Conservation (phyloP, 2,329 filamentous ascomycete genomes). For the Stemphylium vesicarium region DNA sequence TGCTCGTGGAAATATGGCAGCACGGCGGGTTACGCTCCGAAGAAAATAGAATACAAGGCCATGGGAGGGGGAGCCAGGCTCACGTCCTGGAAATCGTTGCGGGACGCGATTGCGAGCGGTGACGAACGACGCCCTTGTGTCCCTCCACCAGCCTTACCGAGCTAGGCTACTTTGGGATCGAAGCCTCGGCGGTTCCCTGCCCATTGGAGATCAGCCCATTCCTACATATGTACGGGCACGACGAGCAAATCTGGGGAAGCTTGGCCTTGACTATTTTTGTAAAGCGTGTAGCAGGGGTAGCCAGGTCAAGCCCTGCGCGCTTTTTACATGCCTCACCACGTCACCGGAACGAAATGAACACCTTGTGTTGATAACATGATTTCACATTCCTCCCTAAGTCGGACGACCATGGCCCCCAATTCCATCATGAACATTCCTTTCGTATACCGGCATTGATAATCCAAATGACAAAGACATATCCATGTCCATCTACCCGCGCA, state of each 20-base stretch:
- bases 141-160: constrained; percentile 26
- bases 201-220: not conserved
- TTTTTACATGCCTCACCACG: too few species aligned
- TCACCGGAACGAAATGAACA: constrained; percentile 8
- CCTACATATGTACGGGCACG: not conserved
- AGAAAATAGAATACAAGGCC: constrained; percentile 5
- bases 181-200: constrained; percentile 10
- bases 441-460: constrained; percentile 20
- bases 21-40: not conserved
- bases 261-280: not conserved
- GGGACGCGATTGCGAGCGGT: constrained; percentile 30
- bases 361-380: constrained; percentile 12
- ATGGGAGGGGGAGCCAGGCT: constrained; percentile 12
- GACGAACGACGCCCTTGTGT: constrained; percentile 24
- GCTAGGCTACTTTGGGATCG: constrained; percentile 20
- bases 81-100: constrained; percentile 23
- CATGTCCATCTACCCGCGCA: constrained; percentile 25
- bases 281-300: not conserved
- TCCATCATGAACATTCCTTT: constrained; percentile 11
- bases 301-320: not conserved
- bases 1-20: constrained; percentile 11
- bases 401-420: constrained; percentile 8
- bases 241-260: not conserved
- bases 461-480: constrained; percentile 18
- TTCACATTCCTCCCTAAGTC: constrained; percentile 22